Evolutionary conservation across 1,284 basidiomycete species (phyloP).

Genomic region (Ustilago bromivora): DNA sequence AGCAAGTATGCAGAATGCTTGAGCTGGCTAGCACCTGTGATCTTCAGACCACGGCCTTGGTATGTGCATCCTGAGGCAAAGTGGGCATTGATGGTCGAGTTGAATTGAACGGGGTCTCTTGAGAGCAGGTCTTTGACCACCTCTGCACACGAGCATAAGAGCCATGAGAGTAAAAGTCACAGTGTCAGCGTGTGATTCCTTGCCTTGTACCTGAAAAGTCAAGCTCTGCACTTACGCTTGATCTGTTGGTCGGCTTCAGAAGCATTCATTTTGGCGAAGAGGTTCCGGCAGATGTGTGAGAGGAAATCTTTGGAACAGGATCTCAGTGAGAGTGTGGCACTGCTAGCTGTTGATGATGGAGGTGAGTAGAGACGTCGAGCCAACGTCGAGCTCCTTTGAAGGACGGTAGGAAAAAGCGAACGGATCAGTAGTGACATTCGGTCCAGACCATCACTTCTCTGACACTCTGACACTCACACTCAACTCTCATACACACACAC

Average conservation of each 20-base stretch:
- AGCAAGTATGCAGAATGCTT: constrained; percentile 51
- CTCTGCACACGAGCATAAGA: constrained; percentile 15
- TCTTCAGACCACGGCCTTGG: constrained; percentile 51
- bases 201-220: not conserved
- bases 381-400: not conserved
- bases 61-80: constrained; percentile 48
- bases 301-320: not conserved
- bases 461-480: too few relatives aligned
- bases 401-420: not conserved
- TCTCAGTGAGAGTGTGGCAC: not conserved
- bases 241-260: constrained; percentile 30
- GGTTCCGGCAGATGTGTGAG: not conserved
- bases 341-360: constrained; percentile 1
- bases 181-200: not conserved
- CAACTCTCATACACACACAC: not conserved
- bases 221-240: constrained; percentile 21
- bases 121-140: constrained; percentile 46
- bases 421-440: not conserved
- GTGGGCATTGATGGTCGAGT: constrained; percentile 55
- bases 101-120: constrained; percentile 50
- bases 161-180: not conserved
- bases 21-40: constrained; percentile 48
- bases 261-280: constrained; percentile 28
- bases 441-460: not conserved
- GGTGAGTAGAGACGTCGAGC: not conserved